Percentiles rank a stretch among this genome's conserved stretches.
Evolutionary conservation across 2,329 filamentous ascomycete species (phyloP).

Genomic region (Fusarium humuli): DNA sequence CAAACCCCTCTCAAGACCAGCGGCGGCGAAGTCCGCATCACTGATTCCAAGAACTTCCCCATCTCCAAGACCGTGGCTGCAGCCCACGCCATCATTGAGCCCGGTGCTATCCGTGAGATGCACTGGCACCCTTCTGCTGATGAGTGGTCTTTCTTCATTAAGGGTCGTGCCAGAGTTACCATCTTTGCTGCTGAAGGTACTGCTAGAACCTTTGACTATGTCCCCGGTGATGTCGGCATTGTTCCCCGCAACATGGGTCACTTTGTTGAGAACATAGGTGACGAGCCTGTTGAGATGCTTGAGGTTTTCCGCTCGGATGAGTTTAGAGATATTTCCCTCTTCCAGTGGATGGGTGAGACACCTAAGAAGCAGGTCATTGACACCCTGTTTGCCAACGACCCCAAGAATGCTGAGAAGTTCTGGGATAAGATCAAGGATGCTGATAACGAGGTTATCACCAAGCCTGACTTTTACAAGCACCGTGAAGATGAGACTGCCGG

Average conservation of each 20-base stretch:
- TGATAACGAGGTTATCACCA: conserved; percentile 67
- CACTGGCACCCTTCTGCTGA: conserved; percentile 86
- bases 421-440: conserved; percentile 70
- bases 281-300: conserved; percentile 79
- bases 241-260: conserved; percentile 83
- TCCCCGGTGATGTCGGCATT: conserved; percentile 80
- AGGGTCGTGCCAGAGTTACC: conserved; percentile 77
- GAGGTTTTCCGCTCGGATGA: conserved; percentile 79
- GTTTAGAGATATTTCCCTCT: conserved; percentile 78
- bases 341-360: conserved; percentile 81
- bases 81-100: conserved; percentile 76
- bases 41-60: conserved; percentile 80
- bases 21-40: conserved; percentile 78
- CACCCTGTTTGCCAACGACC: conserved; percentile 72
- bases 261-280: conserved; percentile 85
- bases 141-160: conserved; percentile 84
- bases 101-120: conserved; percentile 80
- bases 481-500: not conserved
- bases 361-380: conserved; percentile 74
- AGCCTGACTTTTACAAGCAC: conserved; percentile 42
- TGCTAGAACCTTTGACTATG: conserved; percentile 81
- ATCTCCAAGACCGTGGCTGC: conserved; percentile 79
- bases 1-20: conserved; percentile 70
- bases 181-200: conserved; percentile 77
- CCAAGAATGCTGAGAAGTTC: conserved; percentile 71